Base-by-base conservation (phyloP, 2,329 filamentous ascomycete species). In the Neonectria neomacrospora region DNA sequence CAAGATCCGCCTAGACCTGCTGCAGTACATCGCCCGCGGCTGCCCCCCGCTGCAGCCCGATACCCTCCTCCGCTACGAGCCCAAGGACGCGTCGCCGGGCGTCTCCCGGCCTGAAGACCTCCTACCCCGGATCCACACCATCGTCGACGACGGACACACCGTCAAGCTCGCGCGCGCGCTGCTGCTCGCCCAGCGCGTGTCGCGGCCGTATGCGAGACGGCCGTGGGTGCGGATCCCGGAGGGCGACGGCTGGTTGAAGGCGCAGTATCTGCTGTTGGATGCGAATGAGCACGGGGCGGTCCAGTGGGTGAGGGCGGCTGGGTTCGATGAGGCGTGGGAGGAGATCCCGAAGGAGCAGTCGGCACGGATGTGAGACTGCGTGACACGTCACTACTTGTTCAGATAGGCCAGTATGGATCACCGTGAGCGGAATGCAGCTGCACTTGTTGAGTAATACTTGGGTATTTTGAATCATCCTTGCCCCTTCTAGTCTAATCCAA, bases 81-180 rank as follows among this genome's bases (percentile, higher is more conserved):
- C 89, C 0, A 85, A 80, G 59, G 78, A 81, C 51, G 70, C 72
- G 56, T 66, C 28, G 81, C 84, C 30, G 81, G 85, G 77, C 77
- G 44, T 77, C 72, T 20, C 73, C 85, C 47, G 80, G 84, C 64
- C 81, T 75, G 54, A 85, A 78, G 82, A 83, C 2, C 76, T 88
- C 3, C 76, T 87, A 7, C 74, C 80, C 1, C 78, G 83, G 10
- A 75, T 89, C 18, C 81, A 83, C 62, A 64, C 66, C 10, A 73
- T 85, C 34, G 73, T 83, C 0, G 94, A 97, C 68, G 94, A 97
- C 76, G 94, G 94, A 0, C 95, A 98, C 78, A 83, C 88, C 10
- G 83, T 89, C 57, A 97, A 97, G 77, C 79, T 96, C 5, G 82
- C 90, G 8, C 82, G 94, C 32, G 90, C 92, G 1, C 76, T 96